Base-by-base conservation (phyloP, 768 basidiomycete species). In the Multifurca ochricompacta region DNA sequence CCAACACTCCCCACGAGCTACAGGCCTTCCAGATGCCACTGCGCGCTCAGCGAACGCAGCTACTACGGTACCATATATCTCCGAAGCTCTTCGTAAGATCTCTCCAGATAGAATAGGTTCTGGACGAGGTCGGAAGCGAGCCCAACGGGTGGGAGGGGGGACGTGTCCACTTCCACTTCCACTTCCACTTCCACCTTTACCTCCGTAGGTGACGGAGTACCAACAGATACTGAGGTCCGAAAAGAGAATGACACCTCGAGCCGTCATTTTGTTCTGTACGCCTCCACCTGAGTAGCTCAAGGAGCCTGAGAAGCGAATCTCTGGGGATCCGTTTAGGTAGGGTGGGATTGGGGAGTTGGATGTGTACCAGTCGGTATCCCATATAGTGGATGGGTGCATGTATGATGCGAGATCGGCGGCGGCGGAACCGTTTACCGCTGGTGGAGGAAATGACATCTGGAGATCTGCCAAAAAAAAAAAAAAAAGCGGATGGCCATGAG, bases 1-100 rank as follows among this genome's bases (percentile, higher is more conserved):
- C 80, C 80, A 81, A 63, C 79, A 80, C 59, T 79, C 78, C 34
- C 78, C 77, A 23, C 73, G 73, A n/a, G 68, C 77, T 52, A 78
- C 74, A 47, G 69, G 73, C 51, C 68, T 58, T 5, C 75, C 74
- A 1, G 71, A 66, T 3, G 66, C 73, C 35, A 70, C 69, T 58
- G 73, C 79, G 25, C 67, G 64, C 60, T 76, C 74, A 16, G 76
- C 79, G 59, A 72, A 81, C 21, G 65, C 64, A 0, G 74, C 77
- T 35, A 81, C 67, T 1, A 70, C 70, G 45, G 76, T 74, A 31
- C 78, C 79, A 59, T 80, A 79, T 32, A 67, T 70, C 64, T 75
- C 71, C 62, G 72, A 69, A 8, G 78, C 78, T 2, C 64, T 67
- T 13, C 70, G 61, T 6, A 81, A 68, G 37, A 64, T 62, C 0